Evolutionary conservation across 345 rosid species (phyloP).

Genomic region (Hypericum androsaemum): DNA sequence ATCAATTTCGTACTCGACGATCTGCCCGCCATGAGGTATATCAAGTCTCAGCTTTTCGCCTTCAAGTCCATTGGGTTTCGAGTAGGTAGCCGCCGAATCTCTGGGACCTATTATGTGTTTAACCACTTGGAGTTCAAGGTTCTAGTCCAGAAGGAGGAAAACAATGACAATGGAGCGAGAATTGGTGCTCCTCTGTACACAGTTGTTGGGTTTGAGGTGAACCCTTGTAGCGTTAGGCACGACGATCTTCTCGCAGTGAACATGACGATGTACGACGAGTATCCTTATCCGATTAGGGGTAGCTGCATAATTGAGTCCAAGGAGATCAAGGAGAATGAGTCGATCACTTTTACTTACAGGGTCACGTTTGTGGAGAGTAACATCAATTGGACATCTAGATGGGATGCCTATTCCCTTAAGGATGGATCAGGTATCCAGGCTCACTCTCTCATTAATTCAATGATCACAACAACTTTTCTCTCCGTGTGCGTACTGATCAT

Average conservation of each 20-base stretch:
- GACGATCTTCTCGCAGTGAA: slow-evolving; percentile 40
- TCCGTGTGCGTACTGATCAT: slow-evolving; percentile 79
- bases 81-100: slow-evolving; percentile 59
- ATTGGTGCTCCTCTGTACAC: slow-evolving; percentile 52
- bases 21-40: slow-evolving; percentile 68
- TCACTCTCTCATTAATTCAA: slow-evolving; percentile 68
- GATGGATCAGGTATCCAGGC: slow-evolving; percentile 82
- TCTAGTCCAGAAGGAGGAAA: slow-evolving; percentile 77
- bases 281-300: slow-evolving; percentile 52
- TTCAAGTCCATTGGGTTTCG: slow-evolving; percentile 83
- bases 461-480: slow-evolving; percentile 77
- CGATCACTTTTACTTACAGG: slow-evolving; percentile 64
- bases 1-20: slow-evolving; percentile 74
- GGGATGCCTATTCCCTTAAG: slow-evolving; percentile 78
- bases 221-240: slow-evolving; percentile 61
- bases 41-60: slow-evolving; percentile 45
- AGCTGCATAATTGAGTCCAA: slow-evolving; percentile 54
- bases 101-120: slow-evolving; percentile 58
- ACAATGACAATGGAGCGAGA: too few species aligned
- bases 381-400: slow-evolving; percentile 85
- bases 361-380: slow-evolving; percentile 61
- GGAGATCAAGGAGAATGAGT: slow-evolving; percentile 64
- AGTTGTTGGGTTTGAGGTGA: slow-evolving; percentile 85
- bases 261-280: slow-evolving; percentile 44
- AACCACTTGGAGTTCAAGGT: slow-evolving; percentile 83